Percentiles rank a stretch among this genome's conserved stretches.
These are phyloP conservation scores for Pinus tabuliformis DNA, from an alignment of 75 land plant genomes.

Conservation along the genomic window DNA sequence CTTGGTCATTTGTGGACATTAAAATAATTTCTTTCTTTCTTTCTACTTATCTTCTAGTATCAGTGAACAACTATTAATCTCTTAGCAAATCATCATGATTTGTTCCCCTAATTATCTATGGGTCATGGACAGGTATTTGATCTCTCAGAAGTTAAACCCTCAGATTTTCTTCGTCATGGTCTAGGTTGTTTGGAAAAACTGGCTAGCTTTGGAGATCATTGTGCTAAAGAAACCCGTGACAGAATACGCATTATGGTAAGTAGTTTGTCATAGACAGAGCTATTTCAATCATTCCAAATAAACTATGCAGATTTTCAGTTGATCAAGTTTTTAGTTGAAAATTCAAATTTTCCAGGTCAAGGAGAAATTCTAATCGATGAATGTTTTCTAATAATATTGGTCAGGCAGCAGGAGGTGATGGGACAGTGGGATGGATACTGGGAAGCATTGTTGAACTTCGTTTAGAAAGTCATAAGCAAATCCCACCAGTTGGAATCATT, in stretches of 20 bases:
- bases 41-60: no score
- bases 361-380: neutral
- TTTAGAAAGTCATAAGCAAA: slow-evolving; percentile 30
- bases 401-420: slow-evolving; percentile 99
- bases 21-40: no score
- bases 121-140: slow-evolving; percentile 78
- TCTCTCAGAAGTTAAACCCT: slow-evolving; percentile 61
- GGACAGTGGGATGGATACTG: slow-evolving; percentile 96
- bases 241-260: slow-evolving; percentile 78
- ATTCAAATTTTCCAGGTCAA: neutral
- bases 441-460: slow-evolving; percentile 62
- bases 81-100: neutral
- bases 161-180: slow-evolving; percentile 83
- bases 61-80: neutral
- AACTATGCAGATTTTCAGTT: neutral
- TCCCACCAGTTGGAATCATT: slow-evolving; percentile 86
- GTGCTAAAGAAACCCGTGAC: slow-evolving; percentile 71
- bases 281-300: neutral
- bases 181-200: slow-evolving; percentile 76
- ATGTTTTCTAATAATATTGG: neutral
- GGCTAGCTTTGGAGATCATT: slow-evolving; percentile 67
- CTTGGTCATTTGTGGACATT: no score
- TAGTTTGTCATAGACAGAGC: neutral
- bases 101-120: slow-evolving; percentile 3
- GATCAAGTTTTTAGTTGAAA: neutral